phyloP scores from a whole-genome alignment of 495 filamentous ascomycete genomes.

The Filosporella fistucella region DNA sequence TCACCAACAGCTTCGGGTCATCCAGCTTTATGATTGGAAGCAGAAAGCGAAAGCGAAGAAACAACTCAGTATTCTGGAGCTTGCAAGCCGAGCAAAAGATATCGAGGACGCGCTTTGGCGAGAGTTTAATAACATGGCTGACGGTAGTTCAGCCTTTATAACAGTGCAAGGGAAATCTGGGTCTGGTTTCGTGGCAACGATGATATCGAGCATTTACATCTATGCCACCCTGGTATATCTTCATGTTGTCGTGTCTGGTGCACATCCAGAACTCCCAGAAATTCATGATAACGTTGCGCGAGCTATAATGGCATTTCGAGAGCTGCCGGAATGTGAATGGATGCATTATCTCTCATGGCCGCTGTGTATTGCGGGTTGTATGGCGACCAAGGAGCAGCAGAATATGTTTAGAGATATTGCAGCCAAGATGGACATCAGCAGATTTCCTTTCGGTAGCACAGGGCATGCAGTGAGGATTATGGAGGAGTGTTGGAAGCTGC shows the following conservation, averaged over 20 bases:
- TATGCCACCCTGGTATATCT: slow-evolving; percentile 9
- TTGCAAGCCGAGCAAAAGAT: slow-evolving; percentile 24
- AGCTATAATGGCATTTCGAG: slow-evolving; percentile 2
- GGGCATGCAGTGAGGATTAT: slow-evolving; percentile 9
- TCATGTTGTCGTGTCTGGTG: slow-evolving; percentile 6
- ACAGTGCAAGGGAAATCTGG: background rate
- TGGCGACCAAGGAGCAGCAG: slow-evolving; percentile 11
- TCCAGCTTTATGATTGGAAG: slow-evolving; percentile 29
- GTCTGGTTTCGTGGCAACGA: background rate
- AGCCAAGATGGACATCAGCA: background rate
- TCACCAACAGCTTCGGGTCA: background rate
- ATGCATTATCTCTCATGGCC: no score
- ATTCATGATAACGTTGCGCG: slow-evolving; percentile 3
- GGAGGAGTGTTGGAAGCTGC: slow-evolving; percentile 17
- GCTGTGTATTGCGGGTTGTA: slow-evolving; percentile 14
- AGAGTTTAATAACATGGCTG: slow-evolving; percentile 16
- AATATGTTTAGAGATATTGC: slow-evolving; percentile 1
- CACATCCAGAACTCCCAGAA: slow-evolving; percentile 8
- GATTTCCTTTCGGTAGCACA: slow-evolving; percentile 1
- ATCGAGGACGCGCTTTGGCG: slow-evolving; percentile 28
- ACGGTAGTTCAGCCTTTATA: background rate
- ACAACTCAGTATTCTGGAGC: slow-evolving; percentile 28
- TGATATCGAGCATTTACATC: background rate
- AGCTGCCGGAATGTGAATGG: slow-evolving; percentile 7
- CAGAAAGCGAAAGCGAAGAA: slow-evolving; percentile 13